Conservation (phyloP, 2,329 filamentous ascomycete genomes). For the Pseudomassariella vexata region DNA sequence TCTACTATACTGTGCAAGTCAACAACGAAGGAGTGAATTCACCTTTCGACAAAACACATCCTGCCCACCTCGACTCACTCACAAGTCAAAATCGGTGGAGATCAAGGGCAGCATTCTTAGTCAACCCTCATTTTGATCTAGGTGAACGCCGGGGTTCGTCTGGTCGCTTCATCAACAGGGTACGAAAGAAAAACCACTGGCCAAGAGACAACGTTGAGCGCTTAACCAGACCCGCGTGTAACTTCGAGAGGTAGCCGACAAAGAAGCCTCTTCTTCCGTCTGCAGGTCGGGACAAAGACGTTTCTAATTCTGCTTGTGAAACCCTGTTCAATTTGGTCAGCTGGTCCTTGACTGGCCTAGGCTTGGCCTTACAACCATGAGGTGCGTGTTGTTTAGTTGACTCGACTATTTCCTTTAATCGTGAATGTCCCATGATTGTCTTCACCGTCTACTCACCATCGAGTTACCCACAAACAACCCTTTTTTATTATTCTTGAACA, state of each 20-base stretch:
- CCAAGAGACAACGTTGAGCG: conserved; percentile 15
- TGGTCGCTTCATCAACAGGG: no score
- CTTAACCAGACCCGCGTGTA: conserved; percentile 19
- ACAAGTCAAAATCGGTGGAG: no score
- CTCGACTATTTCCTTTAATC: conserved; percentile 3
- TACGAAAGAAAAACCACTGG: conserved; percentile 21
- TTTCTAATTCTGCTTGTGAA: conserved; percentile 10
- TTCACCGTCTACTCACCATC: conserved; percentile 19
- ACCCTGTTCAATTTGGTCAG: conserved; percentile 6
- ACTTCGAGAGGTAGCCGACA: conserved; percentile 12
- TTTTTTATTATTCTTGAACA: conserved; percentile 6
- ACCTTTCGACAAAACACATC: no score
- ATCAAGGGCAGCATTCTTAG: no score
- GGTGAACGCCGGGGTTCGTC: no score
- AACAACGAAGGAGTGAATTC: conserved; percentile 2
- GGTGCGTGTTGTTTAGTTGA: conserved; percentile 3
- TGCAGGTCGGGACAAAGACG: conserved; percentile 14
- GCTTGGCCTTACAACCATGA: neutral
- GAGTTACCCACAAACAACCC: conserved; percentile 4
- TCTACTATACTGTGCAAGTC: conserved; percentile 4
- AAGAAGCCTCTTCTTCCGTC: conserved; percentile 14
- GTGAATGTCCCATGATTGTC: conserved; percentile 5
- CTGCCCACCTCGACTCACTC: no score
- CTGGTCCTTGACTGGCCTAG: conserved; percentile 6
- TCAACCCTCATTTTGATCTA: no score